These are phyloP conservation scores for Limnanthes douglasii DNA, from an alignment of 345 rosid species.

Conservation along the genomic window DNA sequence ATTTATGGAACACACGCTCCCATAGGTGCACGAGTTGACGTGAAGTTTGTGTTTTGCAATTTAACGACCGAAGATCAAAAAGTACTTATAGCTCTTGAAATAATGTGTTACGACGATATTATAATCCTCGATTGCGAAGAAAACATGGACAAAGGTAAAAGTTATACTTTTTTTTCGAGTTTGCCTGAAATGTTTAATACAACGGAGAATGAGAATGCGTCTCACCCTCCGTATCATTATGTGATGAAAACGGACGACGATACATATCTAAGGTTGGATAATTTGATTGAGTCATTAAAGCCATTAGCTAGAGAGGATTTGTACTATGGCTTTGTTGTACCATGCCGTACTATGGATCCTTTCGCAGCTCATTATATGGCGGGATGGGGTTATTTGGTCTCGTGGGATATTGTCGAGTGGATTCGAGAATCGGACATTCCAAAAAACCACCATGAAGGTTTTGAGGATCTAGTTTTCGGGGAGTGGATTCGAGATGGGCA, in stretches of 20 bases:
- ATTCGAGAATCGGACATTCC: constrained; percentile 14
- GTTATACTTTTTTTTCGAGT: constrained; percentile 24
- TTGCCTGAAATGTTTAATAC: constrained; percentile 12
- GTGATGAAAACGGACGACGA: constrained; percentile 33
- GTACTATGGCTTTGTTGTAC: constrained; percentile 31
- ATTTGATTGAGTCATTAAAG: constrained; percentile 11
- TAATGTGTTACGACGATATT: constrained; percentile 18
- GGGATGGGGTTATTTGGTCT: constrained; percentile 23
- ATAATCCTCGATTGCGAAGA: constrained; percentile 27
- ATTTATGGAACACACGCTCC: constrained; percentile 17
- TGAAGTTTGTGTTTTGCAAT: constrained; percentile 24
- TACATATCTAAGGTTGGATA: constrained; percentile 12
- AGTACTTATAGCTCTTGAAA: constrained; percentile 12
- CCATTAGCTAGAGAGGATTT: constrained; percentile 15
- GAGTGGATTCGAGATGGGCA: constrained; percentile 23
- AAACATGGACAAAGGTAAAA: constrained; percentile 32
- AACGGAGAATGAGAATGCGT: too few species aligned
- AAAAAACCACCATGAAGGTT: constrained; percentile 11
- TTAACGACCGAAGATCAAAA: constrained; percentile 17
- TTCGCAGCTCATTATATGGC: constrained; percentile 29
- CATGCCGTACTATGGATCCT: constrained; percentile 20
- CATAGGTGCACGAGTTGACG: constrained; percentile 12
- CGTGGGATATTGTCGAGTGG: constrained; percentile 34
- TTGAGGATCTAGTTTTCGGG: constrained; percentile 28
- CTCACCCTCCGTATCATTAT: constrained; percentile 13